Evolutionary conservation across 2,329 filamentous ascomycete genomes (phyloP).

Genomic region (Pseudogymnoascus sp.): DNA sequence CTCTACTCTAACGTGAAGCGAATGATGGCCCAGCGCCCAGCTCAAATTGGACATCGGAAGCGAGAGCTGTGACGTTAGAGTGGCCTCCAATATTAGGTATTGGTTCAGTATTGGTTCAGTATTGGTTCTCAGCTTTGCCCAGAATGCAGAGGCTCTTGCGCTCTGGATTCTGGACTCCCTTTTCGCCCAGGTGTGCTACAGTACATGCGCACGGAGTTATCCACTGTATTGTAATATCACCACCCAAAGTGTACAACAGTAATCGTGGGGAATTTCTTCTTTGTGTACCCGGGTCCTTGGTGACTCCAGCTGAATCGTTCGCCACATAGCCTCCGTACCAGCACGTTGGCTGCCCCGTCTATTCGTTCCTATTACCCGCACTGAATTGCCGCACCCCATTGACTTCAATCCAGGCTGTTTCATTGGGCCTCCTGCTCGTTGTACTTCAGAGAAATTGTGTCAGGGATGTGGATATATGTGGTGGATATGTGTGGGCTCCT

Average conservation of each 20-base stretch:
- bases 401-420: neutral
- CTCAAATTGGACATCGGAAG: conserved; percentile 6
- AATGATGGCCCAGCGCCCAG: neutral
- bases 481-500: neutral
- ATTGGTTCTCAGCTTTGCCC: neutral
- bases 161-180: neutral
- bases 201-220: neutral
- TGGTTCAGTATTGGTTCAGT: neutral
- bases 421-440: neutral
- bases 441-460: neutral
- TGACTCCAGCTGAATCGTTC: conserved; percentile 5
- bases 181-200: neutral
- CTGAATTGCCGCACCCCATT: neutral
- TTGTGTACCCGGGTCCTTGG: conserved; percentile 1
- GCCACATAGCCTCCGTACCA: neutral
- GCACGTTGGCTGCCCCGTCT: neutral
- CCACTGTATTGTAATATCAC: neutral
- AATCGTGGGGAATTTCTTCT: conserved; percentile 2
- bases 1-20: neutral
- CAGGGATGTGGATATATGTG: neutral
- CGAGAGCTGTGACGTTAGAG: neutral
- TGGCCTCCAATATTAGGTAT: neutral
- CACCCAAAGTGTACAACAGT: neutral
- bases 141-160: neutral
- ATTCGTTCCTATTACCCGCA: neutral